Conservation (phyloP, 2,329 filamentous ascomycete species). For the Epichloe festucae region DNA sequence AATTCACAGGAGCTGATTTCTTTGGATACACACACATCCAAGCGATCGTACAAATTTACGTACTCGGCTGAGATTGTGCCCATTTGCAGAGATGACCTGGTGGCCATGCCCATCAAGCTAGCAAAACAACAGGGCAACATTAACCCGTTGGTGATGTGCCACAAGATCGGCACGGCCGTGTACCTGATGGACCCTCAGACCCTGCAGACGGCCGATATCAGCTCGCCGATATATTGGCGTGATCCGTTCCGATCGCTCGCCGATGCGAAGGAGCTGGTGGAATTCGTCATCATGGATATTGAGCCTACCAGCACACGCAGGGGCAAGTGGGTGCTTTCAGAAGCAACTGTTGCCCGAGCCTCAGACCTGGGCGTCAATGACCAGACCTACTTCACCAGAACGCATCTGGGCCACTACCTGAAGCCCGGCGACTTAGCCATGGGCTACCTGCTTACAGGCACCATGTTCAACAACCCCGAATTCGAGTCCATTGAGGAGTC, state of each 20-base stretch:
- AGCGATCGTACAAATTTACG: slow-evolving; percentile 88
- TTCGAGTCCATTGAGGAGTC: slow-evolving; percentile 73
- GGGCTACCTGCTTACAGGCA: slow-evolving; percentile 82
- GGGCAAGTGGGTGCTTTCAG: slow-evolving; percentile 73
- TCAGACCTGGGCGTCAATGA: slow-evolving; percentile 80
- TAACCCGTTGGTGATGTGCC: slow-evolving; percentile 71
- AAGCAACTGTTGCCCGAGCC: slow-evolving; percentile 77
- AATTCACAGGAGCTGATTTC: slow-evolving; percentile 79
- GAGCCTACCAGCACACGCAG: slow-evolving; percentile 63
- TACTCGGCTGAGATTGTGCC: slow-evolving; percentile 83
- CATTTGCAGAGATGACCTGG: slow-evolving; percentile 93
- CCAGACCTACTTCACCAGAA: slow-evolving; percentile 77
- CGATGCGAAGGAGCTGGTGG: slow-evolving; percentile 71
- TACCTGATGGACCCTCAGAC: slow-evolving; percentile 85
- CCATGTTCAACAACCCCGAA: slow-evolving; percentile 84
- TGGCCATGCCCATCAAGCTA: slow-evolving; percentile 81
- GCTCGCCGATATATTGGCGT: slow-evolving; percentile 77
- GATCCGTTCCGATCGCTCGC: slow-evolving; percentile 73
- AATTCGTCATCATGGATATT: slow-evolving; percentile 93
- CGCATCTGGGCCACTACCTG: slow-evolving; percentile 75
- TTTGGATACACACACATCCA: slow-evolving; percentile 79
- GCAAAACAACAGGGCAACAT: slow-evolving; percentile 85
- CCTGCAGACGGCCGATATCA: slow-evolving; percentile 79
- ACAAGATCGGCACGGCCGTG: slow-evolving; percentile 77
- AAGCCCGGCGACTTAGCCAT: slow-evolving; percentile 85